Evolutionary conservation across 1,284 basidiomycete genomes (phyloP).

Genomic region (Moesziomyces parantarcticus): DNA sequence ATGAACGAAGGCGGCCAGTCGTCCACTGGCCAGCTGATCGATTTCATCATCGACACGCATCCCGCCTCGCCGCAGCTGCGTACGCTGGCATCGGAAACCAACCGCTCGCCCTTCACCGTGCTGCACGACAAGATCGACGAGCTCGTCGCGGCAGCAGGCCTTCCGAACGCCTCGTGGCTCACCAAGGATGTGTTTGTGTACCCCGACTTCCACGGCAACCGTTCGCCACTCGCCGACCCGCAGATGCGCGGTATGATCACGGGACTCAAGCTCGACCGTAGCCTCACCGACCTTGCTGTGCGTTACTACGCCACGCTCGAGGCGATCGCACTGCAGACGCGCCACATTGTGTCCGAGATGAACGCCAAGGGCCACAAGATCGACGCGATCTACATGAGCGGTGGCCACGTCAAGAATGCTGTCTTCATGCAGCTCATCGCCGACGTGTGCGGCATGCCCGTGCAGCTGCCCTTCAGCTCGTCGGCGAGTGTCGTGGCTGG

Average conservation of each 20-base stretch:
- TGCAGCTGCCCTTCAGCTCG: conserved; percentile 81
- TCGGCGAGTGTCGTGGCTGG: conserved; percentile 89
- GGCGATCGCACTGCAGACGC: conserved; percentile 92
- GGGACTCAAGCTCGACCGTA: conserved; percentile 84
- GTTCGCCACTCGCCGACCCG: conserved; percentile 93
- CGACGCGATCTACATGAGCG: conserved; percentile 86
- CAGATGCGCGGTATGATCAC: conserved; percentile 91
- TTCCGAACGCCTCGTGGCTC: conserved; percentile 74
- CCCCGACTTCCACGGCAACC: conserved; percentile 86
- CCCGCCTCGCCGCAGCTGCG: conserved; percentile 81
- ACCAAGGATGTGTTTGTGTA: conserved; percentile 92
- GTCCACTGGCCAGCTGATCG: conserved; percentile 97
- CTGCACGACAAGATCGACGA: conserved; percentile 80
- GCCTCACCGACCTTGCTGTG: conserved; percentile 83
- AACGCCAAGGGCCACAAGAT: conserved; percentile 87
- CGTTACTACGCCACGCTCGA: conserved; percentile 93
- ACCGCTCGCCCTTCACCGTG: conserved; percentile 72
- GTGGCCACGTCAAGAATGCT: conserved; percentile 68
- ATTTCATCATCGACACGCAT: conserved; percentile 93
- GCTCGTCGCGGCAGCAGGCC: conserved; percentile 71
- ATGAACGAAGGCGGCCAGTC: conserved; percentile 99
- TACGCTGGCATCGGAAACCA: conserved; percentile 70
- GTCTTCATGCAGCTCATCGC: conserved; percentile 76
- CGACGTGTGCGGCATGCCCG: conserved; percentile 82
- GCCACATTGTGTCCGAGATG: conserved; percentile 93